Conservation (phyloP, 495 filamentous ascomycete species). For the Tuber melanosporum region DNA sequence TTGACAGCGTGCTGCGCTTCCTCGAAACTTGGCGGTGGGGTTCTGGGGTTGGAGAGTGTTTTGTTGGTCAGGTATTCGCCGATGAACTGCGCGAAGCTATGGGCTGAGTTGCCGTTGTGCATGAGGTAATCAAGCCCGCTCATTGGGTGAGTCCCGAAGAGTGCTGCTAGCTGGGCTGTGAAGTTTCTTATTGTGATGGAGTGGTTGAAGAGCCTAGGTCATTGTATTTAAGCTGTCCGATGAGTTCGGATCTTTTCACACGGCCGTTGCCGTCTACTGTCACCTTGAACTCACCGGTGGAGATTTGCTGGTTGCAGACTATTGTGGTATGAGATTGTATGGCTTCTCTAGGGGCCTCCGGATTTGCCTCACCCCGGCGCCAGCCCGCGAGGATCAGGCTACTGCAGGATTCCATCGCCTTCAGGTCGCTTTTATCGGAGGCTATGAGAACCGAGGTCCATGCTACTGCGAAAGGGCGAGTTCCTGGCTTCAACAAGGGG, state of each 20-base stretch:
- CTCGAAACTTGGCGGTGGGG: constrained; percentile 4
- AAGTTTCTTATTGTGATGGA: constrained; percentile 13
- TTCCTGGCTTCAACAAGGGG: background rate
- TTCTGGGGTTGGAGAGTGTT: constrained; percentile 1
- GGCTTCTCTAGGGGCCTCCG: no score
- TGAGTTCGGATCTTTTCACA: constrained; percentile 9
- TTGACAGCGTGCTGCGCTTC: constrained; percentile 5
- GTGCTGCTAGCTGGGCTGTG: constrained; percentile 10
- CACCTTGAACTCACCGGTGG: constrained; percentile 42
- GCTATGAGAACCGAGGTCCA: constrained; percentile 6
- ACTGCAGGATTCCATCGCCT: constrained; percentile 9
- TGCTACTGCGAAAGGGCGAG: background rate
- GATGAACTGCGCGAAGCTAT: background rate
- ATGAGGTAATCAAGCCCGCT: background rate
- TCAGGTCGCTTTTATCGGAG: background rate
- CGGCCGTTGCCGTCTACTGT: constrained; percentile 38
- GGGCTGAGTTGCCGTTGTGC: constrained; percentile 12
- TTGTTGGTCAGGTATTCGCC: constrained; percentile 7
- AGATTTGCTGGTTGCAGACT: constrained; percentile 40
- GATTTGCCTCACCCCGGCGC: constrained; percentile 16
- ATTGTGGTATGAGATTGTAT: constrained; percentile 34
- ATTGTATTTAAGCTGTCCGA: background rate
- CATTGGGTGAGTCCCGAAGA: background rate
- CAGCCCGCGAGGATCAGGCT: constrained; percentile 34
- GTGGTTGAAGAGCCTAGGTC: constrained; percentile 16